Percentiles rank a stretch among this genome's conserved stretches.
Evolutionary conservation across 306 rosid species (phyloP).

Genomic region (Dicorynia guianensis): DNA sequence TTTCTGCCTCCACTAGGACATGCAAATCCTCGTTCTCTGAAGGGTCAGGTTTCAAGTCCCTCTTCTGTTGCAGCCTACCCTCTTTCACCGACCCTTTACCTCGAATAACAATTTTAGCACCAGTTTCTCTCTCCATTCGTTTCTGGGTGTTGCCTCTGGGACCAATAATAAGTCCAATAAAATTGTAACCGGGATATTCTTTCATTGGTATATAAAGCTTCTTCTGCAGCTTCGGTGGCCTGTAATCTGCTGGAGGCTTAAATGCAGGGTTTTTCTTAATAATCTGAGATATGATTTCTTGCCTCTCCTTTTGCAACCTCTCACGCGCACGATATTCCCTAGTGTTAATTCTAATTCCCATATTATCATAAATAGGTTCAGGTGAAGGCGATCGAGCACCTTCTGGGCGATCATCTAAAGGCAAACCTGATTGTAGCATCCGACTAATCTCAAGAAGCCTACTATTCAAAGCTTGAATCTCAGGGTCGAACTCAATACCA

Average conservation of each 20-base stretch:
- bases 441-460: slow-evolving; percentile 92
- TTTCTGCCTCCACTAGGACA: slow-evolving; percentile 95
- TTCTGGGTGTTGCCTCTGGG: slow-evolving; percentile 98
- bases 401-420: slow-evolving; percentile 92
- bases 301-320: slow-evolving; percentile 88
- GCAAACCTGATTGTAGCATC: slow-evolving; percentile 91
- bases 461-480: slow-evolving; percentile 91
- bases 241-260: slow-evolving; percentile 96
- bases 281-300: slow-evolving; percentile 91
- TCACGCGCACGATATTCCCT: slow-evolving; percentile 96
- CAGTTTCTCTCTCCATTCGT: slow-evolving; percentile 97
- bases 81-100: slow-evolving; percentile 97
- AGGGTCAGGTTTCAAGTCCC: slow-evolving; percentile 92
- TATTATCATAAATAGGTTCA: slow-evolving; percentile 91
- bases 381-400: slow-evolving; percentile 98
- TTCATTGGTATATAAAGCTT: slow-evolving; percentile 98
- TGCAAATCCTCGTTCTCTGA: slow-evolving; percentile 97
- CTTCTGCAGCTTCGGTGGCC: slow-evolving; percentile 98
- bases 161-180: slow-evolving; percentile 94
- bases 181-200: slow-evolving; percentile 95
- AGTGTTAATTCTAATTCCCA: slow-evolving; percentile 92
- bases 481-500: slow-evolving; percentile 96
- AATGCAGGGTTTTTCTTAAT: slow-evolving; percentile 91
- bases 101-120: slow-evolving; percentile 93
- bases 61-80: slow-evolving; percentile 94